Conservation (phyloP, 345 rosid genomes). For the Brassica incana region DNA sequence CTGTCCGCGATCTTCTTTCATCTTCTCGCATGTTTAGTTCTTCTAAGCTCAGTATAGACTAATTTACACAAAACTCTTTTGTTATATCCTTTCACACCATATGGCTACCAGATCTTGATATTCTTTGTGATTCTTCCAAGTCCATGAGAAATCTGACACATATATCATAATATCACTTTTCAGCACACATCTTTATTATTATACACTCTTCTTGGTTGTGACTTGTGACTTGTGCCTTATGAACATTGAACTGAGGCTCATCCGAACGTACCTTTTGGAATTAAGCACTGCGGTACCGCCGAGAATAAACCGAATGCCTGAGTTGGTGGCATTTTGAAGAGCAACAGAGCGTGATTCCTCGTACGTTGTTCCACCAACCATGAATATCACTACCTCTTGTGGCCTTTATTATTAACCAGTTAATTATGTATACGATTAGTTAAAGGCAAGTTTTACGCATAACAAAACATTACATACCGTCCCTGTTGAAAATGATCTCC, state of each 20-base stretch:
- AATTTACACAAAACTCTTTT: slow-evolving; percentile 29
- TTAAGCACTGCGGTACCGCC: slow-evolving; percentile 82
- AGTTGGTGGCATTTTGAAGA: slow-evolving; percentile 69
- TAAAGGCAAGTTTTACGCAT: neutral
- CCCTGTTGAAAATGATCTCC: slow-evolving; percentile 96
- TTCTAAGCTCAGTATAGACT: neutral
- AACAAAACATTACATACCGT: slow-evolving; percentile 52
- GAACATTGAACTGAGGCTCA: no score
- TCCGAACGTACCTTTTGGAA: slow-evolving; percentile 64
- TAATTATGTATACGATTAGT: neutral
- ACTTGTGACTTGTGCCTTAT: neutral
- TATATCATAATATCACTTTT: neutral
- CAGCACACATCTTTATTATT: neutral
- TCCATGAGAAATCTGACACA: slow-evolving; percentile 74
- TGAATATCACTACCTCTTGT: slow-evolving; percentile 83
- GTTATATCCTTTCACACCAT: slow-evolving; percentile 44
- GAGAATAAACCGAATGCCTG: slow-evolving; percentile 86
- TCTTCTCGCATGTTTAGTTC: slow-evolving; percentile 1
- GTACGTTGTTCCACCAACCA: slow-evolving; percentile 97
- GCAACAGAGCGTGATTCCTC: slow-evolving; percentile 91
- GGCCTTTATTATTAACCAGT: slow-evolving; percentile 56
- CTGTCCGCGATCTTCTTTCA: slow-evolving; percentile 15
- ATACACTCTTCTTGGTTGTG: neutral
- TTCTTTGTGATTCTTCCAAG: slow-evolving; percentile 78
- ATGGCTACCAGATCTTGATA: slow-evolving; percentile 55